A percentile compares a stretch with the other conserved stretches of the same genome.
phyloP scores from a whole-genome alignment of 225 moss, liverwort and hornwort species.

The Neckera pumila region DNA sequence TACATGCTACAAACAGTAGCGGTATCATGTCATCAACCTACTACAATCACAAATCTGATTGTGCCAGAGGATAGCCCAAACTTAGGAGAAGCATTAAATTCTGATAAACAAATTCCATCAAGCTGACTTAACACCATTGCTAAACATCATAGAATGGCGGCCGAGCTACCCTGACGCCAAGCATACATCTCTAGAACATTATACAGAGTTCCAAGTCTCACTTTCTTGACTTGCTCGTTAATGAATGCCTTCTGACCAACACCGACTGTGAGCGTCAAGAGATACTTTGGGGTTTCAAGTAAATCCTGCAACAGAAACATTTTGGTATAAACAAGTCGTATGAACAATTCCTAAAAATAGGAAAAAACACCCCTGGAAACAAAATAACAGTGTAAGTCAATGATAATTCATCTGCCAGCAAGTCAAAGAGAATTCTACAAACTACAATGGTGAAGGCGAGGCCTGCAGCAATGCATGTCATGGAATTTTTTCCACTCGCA shows the following conservation, averaged over 20 bases:
- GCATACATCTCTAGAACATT: neutral
- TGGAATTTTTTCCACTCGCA: neutral
- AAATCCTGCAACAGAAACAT: conserved; percentile 27
- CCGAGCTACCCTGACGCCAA: neutral
- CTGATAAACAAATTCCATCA: neutral
- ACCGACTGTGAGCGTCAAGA: conserved; percentile 45
- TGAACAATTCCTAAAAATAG: neutral
- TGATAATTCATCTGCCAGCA: neutral
- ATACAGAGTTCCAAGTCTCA: conserved; percentile 6
- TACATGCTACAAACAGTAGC: neutral
- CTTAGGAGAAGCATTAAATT: neutral
- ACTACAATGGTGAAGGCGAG: neutral
- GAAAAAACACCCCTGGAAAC: neutral
- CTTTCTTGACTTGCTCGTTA: conserved; percentile 32
- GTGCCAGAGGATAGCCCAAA: neutral
- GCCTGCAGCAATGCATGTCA: neutral
- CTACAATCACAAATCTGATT: neutral
- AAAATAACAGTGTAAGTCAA: neutral
- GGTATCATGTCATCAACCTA: neutral
- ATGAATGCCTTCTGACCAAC: conserved; percentile 38
- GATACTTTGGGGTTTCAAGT: conserved; percentile 24
- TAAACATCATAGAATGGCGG: neutral
- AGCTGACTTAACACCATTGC: neutral
- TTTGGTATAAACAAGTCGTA: neutral
- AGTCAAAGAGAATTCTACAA: neutral